These are phyloP conservation scores for Gloeostereum incarnatum DNA, from an alignment of 768 basidiomycete species.

Conservation along the genomic window DNA sequence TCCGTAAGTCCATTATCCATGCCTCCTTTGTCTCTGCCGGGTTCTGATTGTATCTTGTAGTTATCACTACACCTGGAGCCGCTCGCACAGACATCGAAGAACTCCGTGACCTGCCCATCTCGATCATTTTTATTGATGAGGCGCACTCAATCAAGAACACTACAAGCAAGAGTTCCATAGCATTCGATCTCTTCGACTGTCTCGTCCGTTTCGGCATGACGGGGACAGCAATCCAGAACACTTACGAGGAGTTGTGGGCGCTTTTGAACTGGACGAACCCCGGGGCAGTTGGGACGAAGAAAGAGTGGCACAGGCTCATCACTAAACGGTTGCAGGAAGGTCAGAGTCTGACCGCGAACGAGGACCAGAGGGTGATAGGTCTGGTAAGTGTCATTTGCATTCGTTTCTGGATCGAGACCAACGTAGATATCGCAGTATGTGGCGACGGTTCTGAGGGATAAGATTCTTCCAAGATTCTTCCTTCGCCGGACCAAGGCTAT, in stretches of 20 bases:
- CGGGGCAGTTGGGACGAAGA: conserved; percentile 56
- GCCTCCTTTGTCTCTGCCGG: neutral
- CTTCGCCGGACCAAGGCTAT: conserved; percentile 78
- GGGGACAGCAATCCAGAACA: conserved; percentile 75
- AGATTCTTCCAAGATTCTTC: conserved; percentile 77
- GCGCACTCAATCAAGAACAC: conserved; percentile 87
- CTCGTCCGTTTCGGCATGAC: conserved; percentile 76
- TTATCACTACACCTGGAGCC: conserved; percentile 75
- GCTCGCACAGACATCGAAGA: conserved; percentile 63
- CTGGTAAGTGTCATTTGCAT: conserved; percentile 23
- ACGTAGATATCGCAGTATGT: conserved; percentile 29
- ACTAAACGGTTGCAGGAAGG: conserved; percentile 57
- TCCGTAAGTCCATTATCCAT: conserved; percentile 41
- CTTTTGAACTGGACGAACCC: conserved; percentile 92
- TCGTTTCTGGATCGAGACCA: conserved; percentile 1
- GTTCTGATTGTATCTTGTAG: conserved; percentile 23
- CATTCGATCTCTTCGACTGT: conserved; percentile 66
- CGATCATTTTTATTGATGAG: conserved; percentile 78
- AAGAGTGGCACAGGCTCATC: conserved; percentile 73
- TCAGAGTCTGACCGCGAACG: conserved; percentile 56
- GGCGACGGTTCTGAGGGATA: conserved; percentile 51
- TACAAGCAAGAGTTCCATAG: conserved; percentile 49
- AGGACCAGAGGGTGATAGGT: conserved; percentile 49
- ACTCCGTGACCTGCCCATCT: conserved; percentile 63
- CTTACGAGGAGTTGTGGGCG: conserved; percentile 86